Percentiles rank a stretch among this genome's conserved stretches.
Evolutionary conservation across 2,329 filamentous ascomycete species (phyloP).

Genomic region (Colletotrichum noveboracense): DNA sequence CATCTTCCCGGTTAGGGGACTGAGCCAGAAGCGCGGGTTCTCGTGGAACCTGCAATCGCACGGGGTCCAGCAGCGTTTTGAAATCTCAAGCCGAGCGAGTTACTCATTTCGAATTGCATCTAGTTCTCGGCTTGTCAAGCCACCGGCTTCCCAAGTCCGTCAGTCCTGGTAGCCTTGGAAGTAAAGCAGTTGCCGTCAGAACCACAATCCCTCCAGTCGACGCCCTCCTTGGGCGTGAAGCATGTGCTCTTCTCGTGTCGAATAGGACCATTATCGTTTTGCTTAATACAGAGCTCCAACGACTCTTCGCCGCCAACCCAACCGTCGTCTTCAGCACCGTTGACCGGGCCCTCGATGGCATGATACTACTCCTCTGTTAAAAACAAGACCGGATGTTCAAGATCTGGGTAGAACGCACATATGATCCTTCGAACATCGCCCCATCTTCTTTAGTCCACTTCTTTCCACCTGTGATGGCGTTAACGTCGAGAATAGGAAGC

Average conservation of each 20-base stretch:
- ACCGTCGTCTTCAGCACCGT: neutral
- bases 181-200: neutral
- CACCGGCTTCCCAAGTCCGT: neutral
- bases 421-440: no score
- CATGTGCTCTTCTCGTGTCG: neutral
- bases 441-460: neutral
- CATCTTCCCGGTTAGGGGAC: no score
- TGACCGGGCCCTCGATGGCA: neutral
- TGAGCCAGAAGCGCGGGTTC: no score
- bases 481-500: fast-evolving
- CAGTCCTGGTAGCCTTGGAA: neutral
- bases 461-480: neutral
- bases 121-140: fast-evolving
- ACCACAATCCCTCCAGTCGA: neutral
- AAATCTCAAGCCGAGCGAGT: no score
- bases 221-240: neutral
- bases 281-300: fast-evolving
- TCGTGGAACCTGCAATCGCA: no score
- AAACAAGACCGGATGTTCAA: no score
- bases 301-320: neutral
- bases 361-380: no score
- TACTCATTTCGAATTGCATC: no score
- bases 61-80: no score
- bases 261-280: no score
- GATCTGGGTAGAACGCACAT: no score